Evolutionary conservation across 352 stramenopile genomes (phyloP), one percentile per base, ranked within the genome.

Genomic region (Phytopythium aichiense): DNA sequence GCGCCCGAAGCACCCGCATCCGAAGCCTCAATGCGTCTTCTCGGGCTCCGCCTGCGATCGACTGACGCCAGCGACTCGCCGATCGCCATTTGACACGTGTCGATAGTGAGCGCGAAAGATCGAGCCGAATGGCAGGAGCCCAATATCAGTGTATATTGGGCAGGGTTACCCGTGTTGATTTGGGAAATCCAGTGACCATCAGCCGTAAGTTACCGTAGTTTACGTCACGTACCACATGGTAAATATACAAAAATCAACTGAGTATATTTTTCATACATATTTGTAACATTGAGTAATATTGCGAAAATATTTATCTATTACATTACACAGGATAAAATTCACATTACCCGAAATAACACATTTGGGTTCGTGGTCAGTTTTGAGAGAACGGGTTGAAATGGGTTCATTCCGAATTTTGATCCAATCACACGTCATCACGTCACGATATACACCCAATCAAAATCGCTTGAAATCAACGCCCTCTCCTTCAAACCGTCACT

Each of bases 1-100:
- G 62, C 31, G 33, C 58, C 31, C 40, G 48, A 23, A 63, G 37
- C 61, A 64, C 52, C 37, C 64, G 64, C 57, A 71, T 61, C 25
- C 25, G 13, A 18, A 4, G 30, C 38, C 16, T 31, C 15, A 16
- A 23, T 16, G 56, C 12, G 30, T 30, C 38, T 45, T n/a, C 38
- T 20, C 38, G 13, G 1, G 37, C 37, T 42, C 38, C 43, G 18
- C 43, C 20, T 28, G 43, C 20, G 43, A 43, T 43, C 8, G 37
- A 43, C 12, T 43, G 37, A 43, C 11, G 38, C 13, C 2, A 22
- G 38, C 38, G 38, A 20, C 38, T 45, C 15, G 38, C 38, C 11
- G 20, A 13, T 23, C 43, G 5, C 43, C 2, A 25, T 49, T 28
- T 28, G 15, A 16, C n/a, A 49, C 43, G 43, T 49, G 43, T 49